These are phyloP conservation scores for Polygonum aviculare DNA, from an alignment of 148 eudicot genomes.

Conservation along the genomic window DNA sequence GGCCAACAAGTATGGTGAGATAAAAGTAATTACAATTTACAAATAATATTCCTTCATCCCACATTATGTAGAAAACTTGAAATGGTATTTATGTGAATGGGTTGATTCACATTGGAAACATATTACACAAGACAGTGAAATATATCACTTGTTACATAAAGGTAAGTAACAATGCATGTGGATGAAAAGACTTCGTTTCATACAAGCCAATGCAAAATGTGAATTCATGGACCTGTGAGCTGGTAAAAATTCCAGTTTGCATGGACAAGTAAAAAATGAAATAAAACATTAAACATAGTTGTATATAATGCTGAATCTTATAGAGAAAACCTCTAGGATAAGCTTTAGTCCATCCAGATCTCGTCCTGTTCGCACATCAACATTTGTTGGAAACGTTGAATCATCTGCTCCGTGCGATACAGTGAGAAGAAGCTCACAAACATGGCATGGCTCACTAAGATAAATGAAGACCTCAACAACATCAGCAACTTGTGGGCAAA, in stretches of 20 bases:
- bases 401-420: slow-evolving; percentile 94
- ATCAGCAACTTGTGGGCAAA: slow-evolving; percentile 84
- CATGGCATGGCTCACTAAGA: slow-evolving; percentile 98
- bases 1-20: too few species aligned
- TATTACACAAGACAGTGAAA: neutral
- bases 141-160: neutral
- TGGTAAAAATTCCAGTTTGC: neutral
- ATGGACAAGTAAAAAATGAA: neutral
- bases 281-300: neutral
- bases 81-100: neutral
- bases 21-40: neutral
- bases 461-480: slow-evolving; percentile 88
- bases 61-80: neutral
- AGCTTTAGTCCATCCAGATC: slow-evolving; percentile 89
- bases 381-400: slow-evolving; percentile 83
- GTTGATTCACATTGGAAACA: neutral
- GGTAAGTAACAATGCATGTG: neutral
- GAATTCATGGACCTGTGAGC: neutral
- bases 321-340: slow-evolving; percentile 66
- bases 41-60: neutral
- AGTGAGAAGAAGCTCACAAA: slow-evolving; percentile 93
- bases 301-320: slow-evolving; percentile 12
- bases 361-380: slow-evolving; percentile 92
- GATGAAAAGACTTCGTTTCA: neutral
- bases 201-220: neutral